phyloP scores from a whole-genome alignment of 306 rosid genomes.

The Pueraria montana region DNA sequence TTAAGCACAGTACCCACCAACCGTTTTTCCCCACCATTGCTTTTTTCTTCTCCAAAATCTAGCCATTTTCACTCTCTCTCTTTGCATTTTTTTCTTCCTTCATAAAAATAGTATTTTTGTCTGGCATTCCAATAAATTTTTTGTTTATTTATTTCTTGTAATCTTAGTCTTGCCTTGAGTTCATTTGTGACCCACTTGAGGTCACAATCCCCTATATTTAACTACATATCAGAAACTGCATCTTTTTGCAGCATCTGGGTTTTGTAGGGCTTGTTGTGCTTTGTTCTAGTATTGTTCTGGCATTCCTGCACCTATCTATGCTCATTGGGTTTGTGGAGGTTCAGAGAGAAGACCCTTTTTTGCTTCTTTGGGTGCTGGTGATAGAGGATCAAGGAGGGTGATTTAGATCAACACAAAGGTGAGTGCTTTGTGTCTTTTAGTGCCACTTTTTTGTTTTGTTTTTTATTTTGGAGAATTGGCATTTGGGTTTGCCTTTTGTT shows the following conservation, averaged over 20 bases:
- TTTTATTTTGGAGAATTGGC: constrained; percentile 44
- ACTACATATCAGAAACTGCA: constrained; percentile 46
- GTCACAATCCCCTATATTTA: constrained; percentile 53
- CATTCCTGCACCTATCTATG: constrained; percentile 61
- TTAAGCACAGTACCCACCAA: constrained; percentile 70
- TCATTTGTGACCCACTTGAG: constrained; percentile 68
- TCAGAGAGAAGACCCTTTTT: constrained; percentile 55
- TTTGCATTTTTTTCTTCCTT: constrained; percentile 44
- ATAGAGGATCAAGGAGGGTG: constrained; percentile 75
- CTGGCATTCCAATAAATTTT: constrained; percentile 56
- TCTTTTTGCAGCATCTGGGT: constrained; percentile 60
- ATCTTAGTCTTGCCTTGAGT: constrained; percentile 33
- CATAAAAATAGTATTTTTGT: constrained; percentile 63
- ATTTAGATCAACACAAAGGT: constrained; percentile 75
- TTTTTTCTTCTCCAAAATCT: constrained; percentile 52
- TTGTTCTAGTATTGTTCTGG: constrained; percentile 39
- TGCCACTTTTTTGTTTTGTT: constrained; percentile 33
- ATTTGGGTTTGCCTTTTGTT: constrained; percentile 63
- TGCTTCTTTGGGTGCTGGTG: constrained; percentile 66
- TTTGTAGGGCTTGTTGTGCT: constrained; percentile 65
- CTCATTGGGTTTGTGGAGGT: constrained; percentile 58
- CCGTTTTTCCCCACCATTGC: constrained; percentile 70
- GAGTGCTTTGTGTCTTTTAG: constrained; percentile 61
- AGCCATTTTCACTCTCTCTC: constrained; percentile 19
- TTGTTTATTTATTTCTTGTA: constrained; percentile 12